Evolutionary conservation across 495 filamentous ascomycete genomes (phyloP).

Genomic region (Hypoxylon lenormandii): DNA sequence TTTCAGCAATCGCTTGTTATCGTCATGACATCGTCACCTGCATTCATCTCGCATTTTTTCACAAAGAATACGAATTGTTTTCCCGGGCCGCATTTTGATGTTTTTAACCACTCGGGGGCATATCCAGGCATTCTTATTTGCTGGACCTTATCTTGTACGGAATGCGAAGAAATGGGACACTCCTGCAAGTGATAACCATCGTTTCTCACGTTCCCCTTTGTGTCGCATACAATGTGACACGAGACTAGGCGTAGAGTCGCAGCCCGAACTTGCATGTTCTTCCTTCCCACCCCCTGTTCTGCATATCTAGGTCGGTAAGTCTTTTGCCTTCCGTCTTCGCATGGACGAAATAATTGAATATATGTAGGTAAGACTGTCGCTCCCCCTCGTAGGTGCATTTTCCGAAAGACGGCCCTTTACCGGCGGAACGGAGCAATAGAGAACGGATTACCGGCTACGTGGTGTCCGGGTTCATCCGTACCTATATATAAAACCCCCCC

Average conservation of each 20-base stretch:
- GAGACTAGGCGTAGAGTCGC: slow-evolving; percentile 26
- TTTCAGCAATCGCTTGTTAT: slow-evolving; percentile 10
- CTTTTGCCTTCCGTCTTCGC: slow-evolving; percentile 2
- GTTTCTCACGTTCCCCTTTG: slow-evolving; percentile 1
- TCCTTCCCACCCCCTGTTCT: slow-evolving; percentile 16
- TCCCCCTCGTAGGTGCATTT: not conserved
- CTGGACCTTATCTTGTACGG: slow-evolving; percentile 19
- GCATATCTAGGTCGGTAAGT: slow-evolving; percentile 24
- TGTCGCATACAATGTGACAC: slow-evolving; percentile 31
- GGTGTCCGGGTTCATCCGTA: slow-evolving; percentile 4
- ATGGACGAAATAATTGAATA: slow-evolving; percentile 8
- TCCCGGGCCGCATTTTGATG: no score
- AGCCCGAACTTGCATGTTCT: slow-evolving; percentile 26
- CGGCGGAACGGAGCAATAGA: slow-evolving; percentile 17
- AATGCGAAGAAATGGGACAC: slow-evolving; percentile 15
- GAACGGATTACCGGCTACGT: slow-evolving; percentile 11
- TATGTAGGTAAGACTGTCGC: not conserved
- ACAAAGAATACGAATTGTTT: no score
- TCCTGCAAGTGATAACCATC: slow-evolving; percentile 18
- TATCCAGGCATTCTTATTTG: slow-evolving; percentile 27
- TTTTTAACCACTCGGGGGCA: slow-evolving; percentile 13
- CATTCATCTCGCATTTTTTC: slow-evolving; percentile 18
- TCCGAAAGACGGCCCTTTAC: slow-evolving; percentile 6
- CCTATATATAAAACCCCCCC: slow-evolving; percentile 3
- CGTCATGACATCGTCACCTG: slow-evolving; percentile 34